A percentile compares a stretch with the other conserved stretches of the same genome.
phyloP scores from a whole-genome alignment of 2,329 filamentous ascomycete genomes.

The Chaetomiaceae sp. region DNA sequence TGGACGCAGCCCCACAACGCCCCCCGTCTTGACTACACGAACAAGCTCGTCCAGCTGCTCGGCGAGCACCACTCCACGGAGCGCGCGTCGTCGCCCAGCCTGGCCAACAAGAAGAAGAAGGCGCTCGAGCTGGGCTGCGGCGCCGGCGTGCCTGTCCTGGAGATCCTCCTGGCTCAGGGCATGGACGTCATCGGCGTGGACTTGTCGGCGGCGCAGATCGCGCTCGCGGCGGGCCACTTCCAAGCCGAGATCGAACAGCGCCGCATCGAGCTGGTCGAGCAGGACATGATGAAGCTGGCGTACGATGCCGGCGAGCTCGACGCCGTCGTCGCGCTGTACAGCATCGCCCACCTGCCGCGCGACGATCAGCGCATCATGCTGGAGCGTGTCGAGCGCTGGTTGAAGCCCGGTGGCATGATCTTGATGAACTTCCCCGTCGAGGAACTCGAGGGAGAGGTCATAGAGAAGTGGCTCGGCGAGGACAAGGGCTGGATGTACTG shows the following conservation, averaged over 20 bases:
- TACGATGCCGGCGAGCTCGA: constrained; percentile 35
- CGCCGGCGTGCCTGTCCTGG: constrained; percentile 33
- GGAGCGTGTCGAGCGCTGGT: constrained; percentile 39
- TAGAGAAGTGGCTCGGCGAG: constrained; percentile 33
- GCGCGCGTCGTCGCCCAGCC: neutral
- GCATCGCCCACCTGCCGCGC: constrained; percentile 48
- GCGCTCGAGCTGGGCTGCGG: constrained; percentile 41
- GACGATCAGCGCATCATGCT: constrained; percentile 44
- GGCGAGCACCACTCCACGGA: neutral
- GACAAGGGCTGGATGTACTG: constrained; percentile 39
- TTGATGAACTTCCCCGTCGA: constrained; percentile 41
- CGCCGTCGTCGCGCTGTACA: constrained; percentile 47
- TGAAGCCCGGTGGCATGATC: constrained; percentile 45
- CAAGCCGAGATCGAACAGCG: neutral
- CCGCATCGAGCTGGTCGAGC: constrained; percentile 22
- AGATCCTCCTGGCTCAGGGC: constrained; percentile 27
- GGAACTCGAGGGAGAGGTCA: constrained; percentile 25
- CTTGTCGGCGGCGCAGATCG: constrained; percentile 35
- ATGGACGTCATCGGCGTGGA: constrained; percentile 35
- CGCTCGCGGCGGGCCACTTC: constrained; percentile 27
- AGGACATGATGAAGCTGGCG: constrained; percentile 35
- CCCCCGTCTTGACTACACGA: constrained; percentile 31
- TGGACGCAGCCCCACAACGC: constrained; percentile 33
- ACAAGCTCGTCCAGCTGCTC: constrained; percentile 28
- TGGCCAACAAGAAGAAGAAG: constrained; percentile 11